Percentiles rank a stretch among this genome's conserved stretches.
Conservation (phyloP, 352 stramenopile species). For the Stephanocyclus meneghinianus region DNA sequence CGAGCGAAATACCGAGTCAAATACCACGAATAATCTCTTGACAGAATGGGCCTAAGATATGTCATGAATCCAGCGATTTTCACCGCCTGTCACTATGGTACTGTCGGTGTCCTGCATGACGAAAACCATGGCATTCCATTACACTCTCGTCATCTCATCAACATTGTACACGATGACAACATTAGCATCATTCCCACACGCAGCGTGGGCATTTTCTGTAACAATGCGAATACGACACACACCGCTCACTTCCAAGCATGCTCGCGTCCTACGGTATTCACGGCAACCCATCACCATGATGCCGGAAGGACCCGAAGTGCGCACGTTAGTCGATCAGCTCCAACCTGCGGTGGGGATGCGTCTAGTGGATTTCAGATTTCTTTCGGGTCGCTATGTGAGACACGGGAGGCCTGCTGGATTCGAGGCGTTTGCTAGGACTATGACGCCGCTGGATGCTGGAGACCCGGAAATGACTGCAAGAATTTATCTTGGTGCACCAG, state of each 20-base stretch:
- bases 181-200: neutral
- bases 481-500: neutral
- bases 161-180: neutral
- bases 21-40: too few relatives aligned
- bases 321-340: constrained; percentile 71
- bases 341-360: constrained; percentile 67
- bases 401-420: constrained; percentile 63
- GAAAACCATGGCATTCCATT: too few relatives aligned
- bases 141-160: too few relatives aligned
- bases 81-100: too few relatives aligned
- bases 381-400: constrained; percentile 73
- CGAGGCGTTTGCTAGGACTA: constrained; percentile 73
- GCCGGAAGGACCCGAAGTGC: constrained; percentile 81
- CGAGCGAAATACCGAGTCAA: too few relatives aligned
- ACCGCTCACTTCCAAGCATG: neutral
- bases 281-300: constrained; percentile 70
- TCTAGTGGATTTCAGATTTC: constrained; percentile 66
- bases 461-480: neutral
- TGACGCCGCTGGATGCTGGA: constrained; percentile 40
- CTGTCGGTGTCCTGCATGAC: too few relatives aligned
- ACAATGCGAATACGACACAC: neutral
- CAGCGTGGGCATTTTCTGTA: neutral
- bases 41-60: too few relatives aligned
- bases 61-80: too few relatives aligned
- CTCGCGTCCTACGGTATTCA: neutral